Percentiles rank a stretch among this genome's conserved stretches.
These are phyloP conservation scores for Lipomyces anomalus DNA, from an alignment of 805 yeast genomes.

Conservation along the genomic window DNA sequence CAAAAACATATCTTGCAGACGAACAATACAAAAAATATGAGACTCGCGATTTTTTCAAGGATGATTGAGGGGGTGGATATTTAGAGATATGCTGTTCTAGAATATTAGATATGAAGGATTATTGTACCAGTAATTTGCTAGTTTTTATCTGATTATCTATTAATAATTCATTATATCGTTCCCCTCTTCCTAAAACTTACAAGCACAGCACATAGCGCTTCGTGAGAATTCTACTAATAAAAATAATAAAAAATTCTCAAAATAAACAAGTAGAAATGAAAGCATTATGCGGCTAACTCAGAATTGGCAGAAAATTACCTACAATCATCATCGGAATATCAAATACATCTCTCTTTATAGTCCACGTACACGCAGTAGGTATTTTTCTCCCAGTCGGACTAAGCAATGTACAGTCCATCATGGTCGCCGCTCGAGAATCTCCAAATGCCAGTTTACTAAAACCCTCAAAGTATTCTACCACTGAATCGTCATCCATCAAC, in stretches of 20 bases:
- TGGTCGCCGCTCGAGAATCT: conserved; percentile 82
- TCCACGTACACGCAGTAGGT: conserved; percentile 83
- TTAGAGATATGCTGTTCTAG: no score
- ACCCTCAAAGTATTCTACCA: conserved; percentile 78
- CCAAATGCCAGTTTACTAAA: conserved; percentile 85
- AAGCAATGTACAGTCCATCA: conserved; percentile 75
- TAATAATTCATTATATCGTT: no score
- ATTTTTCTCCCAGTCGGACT: conserved; percentile 46
- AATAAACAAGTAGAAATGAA: not conserved
- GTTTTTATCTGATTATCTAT: no score
- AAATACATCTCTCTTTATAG: conserved; percentile 88
- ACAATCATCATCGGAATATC: conserved; percentile 96
- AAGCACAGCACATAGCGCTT: no score
- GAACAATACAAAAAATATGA: conserved; percentile 39
- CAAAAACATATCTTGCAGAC: conserved; percentile 44
- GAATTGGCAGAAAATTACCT: conserved; percentile 83
- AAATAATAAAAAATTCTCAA: no score
- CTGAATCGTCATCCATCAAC: conserved; percentile 73
- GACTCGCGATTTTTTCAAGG: conserved; percentile 24
- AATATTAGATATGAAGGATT: no score
- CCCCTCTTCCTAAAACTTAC: no score
- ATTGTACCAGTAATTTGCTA: no score
- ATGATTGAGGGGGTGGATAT: no score
- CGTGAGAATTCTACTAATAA: no score
- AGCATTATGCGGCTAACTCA: conserved; percentile 25